A percentile compares a stretch with the other conserved stretches of the same genome.
Conservation (phyloP, 495 filamentous ascomycete species). For the Aspergillus funiculosus region DNA sequence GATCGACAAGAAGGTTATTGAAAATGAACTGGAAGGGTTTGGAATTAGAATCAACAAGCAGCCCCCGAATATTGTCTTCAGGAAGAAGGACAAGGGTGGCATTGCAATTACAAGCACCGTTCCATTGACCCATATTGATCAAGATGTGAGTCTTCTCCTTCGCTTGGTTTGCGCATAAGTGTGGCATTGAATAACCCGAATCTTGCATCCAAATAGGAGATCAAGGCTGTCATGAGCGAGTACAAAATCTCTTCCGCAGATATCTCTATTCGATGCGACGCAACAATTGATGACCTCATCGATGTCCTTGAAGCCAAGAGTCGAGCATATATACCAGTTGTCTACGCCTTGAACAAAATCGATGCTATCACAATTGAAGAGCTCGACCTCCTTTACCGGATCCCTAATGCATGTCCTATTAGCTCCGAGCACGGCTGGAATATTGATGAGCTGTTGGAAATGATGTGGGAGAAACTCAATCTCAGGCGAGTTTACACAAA, state of each 20-base stretch:
- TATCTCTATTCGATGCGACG: conserved; percentile 96
- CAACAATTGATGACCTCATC: conserved; percentile 85
- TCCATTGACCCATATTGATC: conserved; percentile 84
- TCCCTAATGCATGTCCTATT: conserved; percentile 93
- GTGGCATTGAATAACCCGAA: conserved; percentile 17
- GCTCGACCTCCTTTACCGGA: conserved; percentile 89
- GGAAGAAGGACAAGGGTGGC: conserved; percentile 98
- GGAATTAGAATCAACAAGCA: conserved; percentile 97
- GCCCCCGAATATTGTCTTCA: conserved; percentile 95
- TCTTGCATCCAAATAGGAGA: conserved; percentile 53
- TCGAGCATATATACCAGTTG: conserved; percentile 91
- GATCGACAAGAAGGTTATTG: conserved; percentile 94
- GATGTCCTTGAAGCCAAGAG: conserved; percentile 94
- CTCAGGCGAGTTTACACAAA: conserved; percentile 94
- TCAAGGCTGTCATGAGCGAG: conserved; percentile 94
- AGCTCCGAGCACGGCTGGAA: conserved; percentile 99
- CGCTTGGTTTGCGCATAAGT: background rate
- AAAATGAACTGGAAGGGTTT: conserved; percentile 94
- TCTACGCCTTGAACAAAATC: conserved; percentile 99
- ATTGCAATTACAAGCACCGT: conserved; percentile 90
- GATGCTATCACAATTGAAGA: conserved; percentile 97
- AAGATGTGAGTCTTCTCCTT: conserved; percentile 52
- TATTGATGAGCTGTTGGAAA: conserved; percentile 90
- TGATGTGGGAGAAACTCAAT: conserved; percentile 97
- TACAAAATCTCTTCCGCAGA: conserved; percentile 96